Evolutionary conservation across 108 stramenopile genomes (phyloP), one percentile per base, ranked within the genome.

Genomic region (Schizochytrium sp.): DNA sequence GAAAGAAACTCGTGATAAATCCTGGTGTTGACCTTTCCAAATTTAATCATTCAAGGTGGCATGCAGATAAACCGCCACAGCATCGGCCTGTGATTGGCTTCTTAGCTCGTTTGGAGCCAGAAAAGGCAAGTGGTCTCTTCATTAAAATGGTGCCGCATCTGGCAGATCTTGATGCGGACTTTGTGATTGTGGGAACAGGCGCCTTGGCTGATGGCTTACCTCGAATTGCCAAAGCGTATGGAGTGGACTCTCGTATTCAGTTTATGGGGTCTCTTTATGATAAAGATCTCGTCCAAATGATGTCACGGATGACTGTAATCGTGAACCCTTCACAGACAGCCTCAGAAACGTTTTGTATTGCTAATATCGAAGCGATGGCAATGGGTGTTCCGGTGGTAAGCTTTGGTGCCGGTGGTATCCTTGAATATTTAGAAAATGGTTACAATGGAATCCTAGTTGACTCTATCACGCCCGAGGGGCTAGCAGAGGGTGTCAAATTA

Each of bases 311-410:
- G 59, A 61, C 87, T 58, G 88, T 92, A 40, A 56, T 94, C 41
- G 90, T 94, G 12, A 93, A 94, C 61, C 93, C 93, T 8, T 89
- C 91, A 49, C 58, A 91, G 57, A 38, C 90, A 1, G 87, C 55
- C 50, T 87, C 88, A 49, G 94, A 94, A 56, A 94, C 94, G 2
- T 94, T 94, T 72, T 93, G 91, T 76, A 90, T 94, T 15, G 90
- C 88, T 2, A 94, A 94, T 57, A 46, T 94, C 46, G 93, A 94
- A 72, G 93, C 93, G 3, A 89, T 94, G 90, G 89, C 92, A 15
- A 38, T 88, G 10, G 92, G 87, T 1, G 59, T 61, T 0, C 93
- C 94, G 49, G 64, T 94, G 40, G 88, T 93, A n/a, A 91, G 92
- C 46, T 94, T 94, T 56, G 93, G 92, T 8, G 72, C 93, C 13